Base-by-base conservation (phyloP, 495 filamentous ascomycete genomes). In the Xylaria venustula region DNA sequence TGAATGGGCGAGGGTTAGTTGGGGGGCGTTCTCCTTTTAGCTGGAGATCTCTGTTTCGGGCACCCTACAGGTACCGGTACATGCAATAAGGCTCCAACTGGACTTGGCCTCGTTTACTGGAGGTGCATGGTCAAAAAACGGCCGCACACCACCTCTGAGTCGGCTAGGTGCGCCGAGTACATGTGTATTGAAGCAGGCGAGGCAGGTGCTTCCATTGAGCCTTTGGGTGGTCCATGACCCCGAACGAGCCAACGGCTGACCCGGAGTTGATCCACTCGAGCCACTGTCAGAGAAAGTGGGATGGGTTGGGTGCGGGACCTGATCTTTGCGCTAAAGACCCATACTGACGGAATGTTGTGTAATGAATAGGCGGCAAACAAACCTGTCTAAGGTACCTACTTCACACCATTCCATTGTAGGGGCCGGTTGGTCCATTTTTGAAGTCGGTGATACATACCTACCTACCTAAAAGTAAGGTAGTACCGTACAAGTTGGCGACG, bases 291-390 rank as follows among this genome's bases (percentile, higher is more conserved):
- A 23, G 34, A 26, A 40, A 28, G 51, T 42, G 51, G 51, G 36
- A 40, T 40, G 37, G 37, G 7, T 40, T 7, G 37, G 37, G 7
- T 40, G 37, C 37, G 37, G 37, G 14, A 40, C 37, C 37, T 40
- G 37, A 55, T 26, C 37, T 40, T n/a, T 55, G 37, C 23, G 12
- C 11, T 12, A 40, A n/a, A n/a, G 53, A 32, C 40, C 53, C 53
- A 55, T 55, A 55, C 53, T 55, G 53, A 55, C 53, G 53, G 53
- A 44, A 55, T 55, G 53, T 12, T 44, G 23, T 55, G 53, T 55
- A 55, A 55, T 55, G 45, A 45, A 55, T 26, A n/a, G 40, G 53
- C 53, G 53, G 51, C 51, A 54, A 54, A 9, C 14, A 15, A 8
- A 11, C 37, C 14, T 40, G 37, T 11, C 37, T 40, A 8, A 12